A percentile compares a stretch with the other conserved stretches of the same genome.
Conservation (phyloP, 495 filamentous ascomycete genomes). For the Parathielavia appendiculata region DNA sequence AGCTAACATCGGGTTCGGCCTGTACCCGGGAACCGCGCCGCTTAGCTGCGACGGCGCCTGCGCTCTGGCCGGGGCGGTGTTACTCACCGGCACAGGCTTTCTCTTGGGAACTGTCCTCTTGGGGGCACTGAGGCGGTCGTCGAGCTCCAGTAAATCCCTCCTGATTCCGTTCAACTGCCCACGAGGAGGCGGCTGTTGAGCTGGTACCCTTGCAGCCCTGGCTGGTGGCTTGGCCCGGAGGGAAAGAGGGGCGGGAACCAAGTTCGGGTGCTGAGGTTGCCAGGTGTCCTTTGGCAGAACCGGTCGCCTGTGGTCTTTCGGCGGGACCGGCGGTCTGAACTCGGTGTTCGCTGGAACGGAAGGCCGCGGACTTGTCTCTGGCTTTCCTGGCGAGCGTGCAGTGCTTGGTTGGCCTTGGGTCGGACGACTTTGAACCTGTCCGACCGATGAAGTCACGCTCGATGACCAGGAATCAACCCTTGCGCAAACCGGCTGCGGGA, state of each 20-base stretch:
- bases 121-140: too few relatives aligned
- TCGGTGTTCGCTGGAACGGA: background rate
- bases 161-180: background rate
- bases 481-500: background rate
- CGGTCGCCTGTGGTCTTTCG: background rate
- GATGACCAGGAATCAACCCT: background rate
- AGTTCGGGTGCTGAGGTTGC: background rate
- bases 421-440: background rate
- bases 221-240: background rate
- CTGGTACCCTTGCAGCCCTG: background rate
- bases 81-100: background rate
- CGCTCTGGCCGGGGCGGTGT: background rate
- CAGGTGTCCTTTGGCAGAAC: background rate
- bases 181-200: background rate
- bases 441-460: background rate
- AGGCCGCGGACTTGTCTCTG: background rate
- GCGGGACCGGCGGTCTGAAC: background rate
- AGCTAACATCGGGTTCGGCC: constrained; percentile 10
- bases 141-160: background rate
- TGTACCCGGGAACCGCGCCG: background rate
- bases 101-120: background rate
- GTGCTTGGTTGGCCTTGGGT: background rate
- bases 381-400: background rate
- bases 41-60: background rate
- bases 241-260: background rate